Evolutionary conservation across 164 flowering plant genomes (phyloP), one percentile per base, ranked within the genome.

Genomic region (Paratinospora sagittata): DNA sequence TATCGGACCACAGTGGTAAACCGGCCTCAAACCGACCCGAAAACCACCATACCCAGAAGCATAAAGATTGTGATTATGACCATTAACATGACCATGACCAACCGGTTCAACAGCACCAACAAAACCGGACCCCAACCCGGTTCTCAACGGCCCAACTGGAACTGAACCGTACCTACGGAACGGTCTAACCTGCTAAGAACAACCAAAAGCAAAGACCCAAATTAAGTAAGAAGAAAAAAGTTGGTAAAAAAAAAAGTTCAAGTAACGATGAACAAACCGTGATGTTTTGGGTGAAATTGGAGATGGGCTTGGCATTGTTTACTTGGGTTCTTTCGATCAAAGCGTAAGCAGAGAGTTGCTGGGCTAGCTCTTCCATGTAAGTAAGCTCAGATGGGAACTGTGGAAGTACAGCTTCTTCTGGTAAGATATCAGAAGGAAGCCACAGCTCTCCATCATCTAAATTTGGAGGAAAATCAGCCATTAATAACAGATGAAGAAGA

Each of bases 401-500:
- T 13, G 74, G 64, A 55, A 14, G 23, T 36, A 13, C 21, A 0
- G 63, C 64, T 70, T 78, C 83, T 13, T 79, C 61, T 3, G 81
- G 70, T 67, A 80, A 80, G 27, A 83, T 73, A 39, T 76, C 84
- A 21, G 85, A 80, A 19, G 86, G 86, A 24, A 83, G 78, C 82
- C 80, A 81, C 1, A 73, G 75, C 69, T 83, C 88, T 12, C 84
- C 84, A 27, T 85, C 85, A 23, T 81, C 80, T 49, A 78, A 60
- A 64, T 82, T 80, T n/a, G 80, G 83, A 52, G 84, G 72, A 72
- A 75, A 73, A n/a, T 75, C 77, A 70, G 81, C 83, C 86, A 85
- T 85, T 68, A 12, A 27, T 45, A 7, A 9, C 21, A 30, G 26
- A 6, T 0, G 37, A 3, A 27, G 49, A 57, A 24, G 33, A 24